A percentile compares a stretch with the other conserved stretches of the same genome.
These are phyloP conservation scores for Paramecium primaurelia DNA, from an alignment of 73 alveolate species.

Conservation along the genomic window DNA sequence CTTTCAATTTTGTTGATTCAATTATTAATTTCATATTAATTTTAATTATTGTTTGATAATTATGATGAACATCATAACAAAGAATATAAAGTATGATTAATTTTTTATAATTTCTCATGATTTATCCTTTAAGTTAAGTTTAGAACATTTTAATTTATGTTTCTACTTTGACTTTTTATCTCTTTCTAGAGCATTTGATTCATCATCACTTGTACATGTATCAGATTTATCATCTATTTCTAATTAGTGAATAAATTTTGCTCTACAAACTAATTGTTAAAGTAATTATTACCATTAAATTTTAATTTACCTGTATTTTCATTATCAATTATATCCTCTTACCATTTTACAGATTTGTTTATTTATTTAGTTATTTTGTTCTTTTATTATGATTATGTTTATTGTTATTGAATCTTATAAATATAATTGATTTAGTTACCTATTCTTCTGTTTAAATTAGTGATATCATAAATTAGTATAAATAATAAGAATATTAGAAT, in stretches of 20 bases:
- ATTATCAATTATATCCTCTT: slow-evolving; percentile 56
- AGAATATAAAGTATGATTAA: background rate
- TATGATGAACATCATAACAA: background rate
- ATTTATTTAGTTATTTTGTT: background rate
- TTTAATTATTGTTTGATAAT: too few species aligned
- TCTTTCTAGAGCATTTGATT: slow-evolving; percentile 57
- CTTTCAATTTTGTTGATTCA: background rate
- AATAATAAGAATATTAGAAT: background rate
- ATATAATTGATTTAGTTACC: background rate
- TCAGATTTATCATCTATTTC: background rate
- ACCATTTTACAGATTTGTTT: slow-evolving; percentile 25
- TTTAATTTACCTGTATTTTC: slow-evolving; percentile 44
- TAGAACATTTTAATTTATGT: slow-evolving; percentile 52
- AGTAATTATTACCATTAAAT: background rate
- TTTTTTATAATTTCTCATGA: background rate
- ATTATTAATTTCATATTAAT: too few species aligned
- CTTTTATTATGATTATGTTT: background rate
- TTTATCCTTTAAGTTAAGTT: background rate
- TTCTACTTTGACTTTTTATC: slow-evolving; percentile 36
- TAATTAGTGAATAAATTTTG: background rate
- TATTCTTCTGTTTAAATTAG: background rate
- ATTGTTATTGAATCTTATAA: background rate
- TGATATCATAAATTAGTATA: background rate
- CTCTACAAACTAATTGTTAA: background rate
- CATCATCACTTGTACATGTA: slow-evolving; percentile 62